phyloP scores from a whole-genome alignment of 768 basidiomycete genomes.

The Leucocoprinus sp. region DNA sequence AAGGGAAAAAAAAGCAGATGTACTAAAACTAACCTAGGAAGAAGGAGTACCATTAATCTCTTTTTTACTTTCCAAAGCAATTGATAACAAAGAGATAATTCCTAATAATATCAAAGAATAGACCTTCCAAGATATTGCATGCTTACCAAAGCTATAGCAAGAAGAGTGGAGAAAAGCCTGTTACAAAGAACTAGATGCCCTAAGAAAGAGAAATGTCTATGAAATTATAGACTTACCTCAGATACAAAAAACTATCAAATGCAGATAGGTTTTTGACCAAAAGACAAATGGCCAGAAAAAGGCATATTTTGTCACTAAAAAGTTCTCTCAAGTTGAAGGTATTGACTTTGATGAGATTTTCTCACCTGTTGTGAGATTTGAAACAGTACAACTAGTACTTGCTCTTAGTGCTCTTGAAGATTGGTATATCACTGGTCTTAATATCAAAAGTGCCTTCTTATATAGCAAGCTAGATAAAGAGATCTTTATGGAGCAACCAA shows the following conservation, averaged over 20 bases:
- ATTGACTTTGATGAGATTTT: slow-evolving; percentile 11
- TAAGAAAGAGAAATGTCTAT: slow-evolving; percentile 7
- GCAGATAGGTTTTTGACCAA: not conserved
- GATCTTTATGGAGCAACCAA: slow-evolving; percentile 12
- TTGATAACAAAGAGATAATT: no score
- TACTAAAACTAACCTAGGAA: no score
- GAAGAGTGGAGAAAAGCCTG: slow-evolving; percentile 8
- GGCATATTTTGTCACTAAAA: not conserved
- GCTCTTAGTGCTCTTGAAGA: slow-evolving; percentile 22
- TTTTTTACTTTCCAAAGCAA: no score
- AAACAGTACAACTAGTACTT: slow-evolving; percentile 1
- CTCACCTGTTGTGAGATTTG: slow-evolving; percentile 10
- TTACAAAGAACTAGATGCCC: slow-evolving; percentile 9
- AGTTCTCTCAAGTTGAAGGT: slow-evolving; percentile 12
- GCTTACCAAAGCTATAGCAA: no score
- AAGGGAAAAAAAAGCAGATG: no score
- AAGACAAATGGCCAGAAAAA: not conserved
- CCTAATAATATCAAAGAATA: no score
- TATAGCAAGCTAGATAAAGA: slow-evolving; percentile 10
- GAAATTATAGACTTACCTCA: not conserved
- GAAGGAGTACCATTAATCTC: no score
- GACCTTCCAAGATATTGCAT: no score
- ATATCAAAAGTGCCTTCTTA: slow-evolving; percentile 10
- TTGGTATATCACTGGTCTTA: slow-evolving; percentile 25
- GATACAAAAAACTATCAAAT: not conserved